phyloP scores from a whole-genome alignment of 345 rosid species.

The Citrus mangshanensis region DNA sequence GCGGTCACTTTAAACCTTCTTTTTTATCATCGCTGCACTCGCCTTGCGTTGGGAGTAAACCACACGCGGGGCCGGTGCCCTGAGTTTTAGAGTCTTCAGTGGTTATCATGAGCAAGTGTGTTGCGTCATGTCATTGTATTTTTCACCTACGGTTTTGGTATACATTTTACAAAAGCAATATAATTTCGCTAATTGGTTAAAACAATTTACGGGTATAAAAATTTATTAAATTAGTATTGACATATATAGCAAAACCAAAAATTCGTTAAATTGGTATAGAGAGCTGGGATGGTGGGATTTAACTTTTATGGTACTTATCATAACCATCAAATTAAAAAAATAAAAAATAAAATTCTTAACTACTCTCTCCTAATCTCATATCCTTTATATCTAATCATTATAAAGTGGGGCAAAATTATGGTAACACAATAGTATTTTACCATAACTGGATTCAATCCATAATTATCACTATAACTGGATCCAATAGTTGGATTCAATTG shows the following conservation, averaged over 20 bases:
- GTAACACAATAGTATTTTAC: too few species aligned
- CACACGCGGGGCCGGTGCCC: not conserved
- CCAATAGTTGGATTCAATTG: too few species aligned
- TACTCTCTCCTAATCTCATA: too few species aligned
- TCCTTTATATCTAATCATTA: too few species aligned
- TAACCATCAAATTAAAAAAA: not conserved
- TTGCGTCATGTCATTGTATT: not conserved
- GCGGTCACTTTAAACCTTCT: not conserved
- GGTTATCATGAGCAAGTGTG: not conserved
- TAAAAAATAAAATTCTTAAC: too few species aligned
- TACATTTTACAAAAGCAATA: not conserved
- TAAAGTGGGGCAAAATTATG: too few species aligned
- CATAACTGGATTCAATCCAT: too few species aligned
- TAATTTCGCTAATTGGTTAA: too few species aligned
- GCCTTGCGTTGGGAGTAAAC: not conserved
- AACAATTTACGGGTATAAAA: too few species aligned
- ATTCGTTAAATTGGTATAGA: too few species aligned
- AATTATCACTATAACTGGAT: too few species aligned
- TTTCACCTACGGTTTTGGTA: not conserved
- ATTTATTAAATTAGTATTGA: not conserved
- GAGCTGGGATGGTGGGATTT: too few species aligned
- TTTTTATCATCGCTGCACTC: not conserved
- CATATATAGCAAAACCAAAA: not conserved
- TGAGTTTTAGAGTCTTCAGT: not conserved
- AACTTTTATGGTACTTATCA: not conserved